Conservation (phyloP, 495 filamentous ascomycete genomes). For the Neurospora tetrasperma region DNA sequence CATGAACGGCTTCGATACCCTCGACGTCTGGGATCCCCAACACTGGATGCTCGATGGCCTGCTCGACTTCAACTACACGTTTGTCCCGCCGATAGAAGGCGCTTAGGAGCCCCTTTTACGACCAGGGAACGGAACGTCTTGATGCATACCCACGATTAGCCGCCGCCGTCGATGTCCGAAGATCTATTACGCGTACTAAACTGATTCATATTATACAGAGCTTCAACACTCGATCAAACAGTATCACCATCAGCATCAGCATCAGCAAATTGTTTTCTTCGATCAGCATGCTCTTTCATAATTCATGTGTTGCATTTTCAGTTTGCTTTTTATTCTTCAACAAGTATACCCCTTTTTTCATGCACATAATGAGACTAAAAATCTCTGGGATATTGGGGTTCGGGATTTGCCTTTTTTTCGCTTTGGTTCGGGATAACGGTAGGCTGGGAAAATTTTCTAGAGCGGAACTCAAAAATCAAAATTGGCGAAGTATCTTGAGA, state of each 20-base stretch:
- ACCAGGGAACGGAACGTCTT: background rate
- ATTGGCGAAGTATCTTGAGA: background rate
- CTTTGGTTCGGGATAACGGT: background rate
- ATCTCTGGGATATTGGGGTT: background rate
- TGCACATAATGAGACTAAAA: background rate
- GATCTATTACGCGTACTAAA: background rate
- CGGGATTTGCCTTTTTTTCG: background rate
- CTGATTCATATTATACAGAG: background rate
- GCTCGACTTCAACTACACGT: slow-evolving; percentile 66
- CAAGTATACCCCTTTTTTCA: slow-evolving; percentile 1
- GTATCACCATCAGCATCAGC: background rate
- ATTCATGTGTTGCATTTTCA: background rate
- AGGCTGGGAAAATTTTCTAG: background rate
- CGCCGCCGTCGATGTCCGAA: background rate
- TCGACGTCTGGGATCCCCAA: slow-evolving; percentile 80
- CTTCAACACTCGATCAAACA: background rate
- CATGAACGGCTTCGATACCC: slow-evolving; percentile 50
- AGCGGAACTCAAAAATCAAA: background rate
- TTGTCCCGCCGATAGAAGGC: slow-evolving; percentile 37
- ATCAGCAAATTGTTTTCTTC: background rate
- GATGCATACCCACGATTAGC: background rate
- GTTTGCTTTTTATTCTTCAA: slow-evolving; percentile 1
- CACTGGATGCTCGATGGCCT: slow-evolving; percentile 85
- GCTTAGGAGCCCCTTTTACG: slow-evolving; percentile 19
- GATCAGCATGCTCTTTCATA: background rate